A percentile compares a stretch with the other conserved stretches of the same genome.
These are phyloP conservation scores for Aspergillus mulundensis DNA, from an alignment of 495 filamentous ascomycete genomes.

Conservation along the genomic window DNA sequence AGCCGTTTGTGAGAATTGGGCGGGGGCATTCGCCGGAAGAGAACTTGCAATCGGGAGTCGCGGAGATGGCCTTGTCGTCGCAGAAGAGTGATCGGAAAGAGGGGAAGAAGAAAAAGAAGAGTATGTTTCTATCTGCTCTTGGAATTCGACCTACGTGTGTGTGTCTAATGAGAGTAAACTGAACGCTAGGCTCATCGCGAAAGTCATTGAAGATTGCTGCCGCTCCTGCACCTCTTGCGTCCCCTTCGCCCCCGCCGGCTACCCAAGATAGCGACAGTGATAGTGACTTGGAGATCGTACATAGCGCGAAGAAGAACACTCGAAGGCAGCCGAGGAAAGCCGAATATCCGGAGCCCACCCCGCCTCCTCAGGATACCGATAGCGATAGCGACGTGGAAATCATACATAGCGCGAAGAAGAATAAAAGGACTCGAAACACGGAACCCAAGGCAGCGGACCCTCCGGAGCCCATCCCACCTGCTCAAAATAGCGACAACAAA, in stretches of 20 bases:
- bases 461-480: neutral
- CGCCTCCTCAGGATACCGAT: constrained; percentile 8
- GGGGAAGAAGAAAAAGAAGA: neutral
- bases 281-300: constrained; percentile 11
- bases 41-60: neutral
- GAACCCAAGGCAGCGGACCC: neutral
- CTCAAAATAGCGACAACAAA: constrained; percentile 17
- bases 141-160: neutral
- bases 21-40: neutral
- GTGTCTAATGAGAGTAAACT: neutral
- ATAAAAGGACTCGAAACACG: neutral
- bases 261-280: constrained; percentile 18
- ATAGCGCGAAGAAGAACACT: constrained; percentile 13
- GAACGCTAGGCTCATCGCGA: neutral
- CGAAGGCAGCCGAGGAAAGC: constrained; percentile 17
- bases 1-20: constrained; percentile 7
- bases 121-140: neutral
- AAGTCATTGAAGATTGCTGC: constrained; percentile 3
- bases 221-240: neutral
- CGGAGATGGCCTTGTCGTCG: neutral
- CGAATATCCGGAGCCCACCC: neutral
- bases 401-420: constrained; percentile 18
- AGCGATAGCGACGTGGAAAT: constrained; percentile 20
- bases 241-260: neutral
- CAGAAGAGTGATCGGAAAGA: neutral